Conservation (phyloP, 2,329 filamentous ascomycete species). For the Fusarium coffeatum region DNA sequence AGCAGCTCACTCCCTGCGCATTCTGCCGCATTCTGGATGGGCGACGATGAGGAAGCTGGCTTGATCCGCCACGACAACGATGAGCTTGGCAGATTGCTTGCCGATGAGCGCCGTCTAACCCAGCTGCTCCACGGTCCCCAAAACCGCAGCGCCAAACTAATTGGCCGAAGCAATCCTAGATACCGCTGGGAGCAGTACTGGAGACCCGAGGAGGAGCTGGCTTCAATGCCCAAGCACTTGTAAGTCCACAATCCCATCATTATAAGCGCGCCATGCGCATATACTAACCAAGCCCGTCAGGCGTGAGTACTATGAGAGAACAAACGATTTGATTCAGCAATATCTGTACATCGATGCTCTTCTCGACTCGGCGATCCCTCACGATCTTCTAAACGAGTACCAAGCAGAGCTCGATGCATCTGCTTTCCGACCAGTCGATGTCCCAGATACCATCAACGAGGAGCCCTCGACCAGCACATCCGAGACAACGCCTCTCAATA, state of each 20-base stretch:
- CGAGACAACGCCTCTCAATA: slow-evolving; percentile 47
- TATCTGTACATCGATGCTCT: slow-evolving; percentile 94
- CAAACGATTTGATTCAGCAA: slow-evolving; percentile 88
- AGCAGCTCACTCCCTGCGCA: slow-evolving; percentile 41
- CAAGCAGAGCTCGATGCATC: slow-evolving; percentile 68
- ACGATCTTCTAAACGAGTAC: slow-evolving; percentile 92
- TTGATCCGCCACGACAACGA: slow-evolving; percentile 54
- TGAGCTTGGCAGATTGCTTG: slow-evolving; percentile 57
- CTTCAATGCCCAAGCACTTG: slow-evolving; percentile 77
- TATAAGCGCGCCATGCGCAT: not conserved
- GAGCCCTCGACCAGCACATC: slow-evolving; percentile 59
- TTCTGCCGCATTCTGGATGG: slow-evolving; percentile 42
- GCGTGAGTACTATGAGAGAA: slow-evolving; percentile 87
- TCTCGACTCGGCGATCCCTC: slow-evolving; percentile 91
- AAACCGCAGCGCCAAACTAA: slow-evolving; percentile 85
- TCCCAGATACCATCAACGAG: slow-evolving; percentile 82
- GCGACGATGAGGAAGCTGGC: slow-evolving; percentile 51
- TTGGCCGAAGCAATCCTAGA: slow-evolving; percentile 86
- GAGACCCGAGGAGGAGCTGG: slow-evolving; percentile 81
- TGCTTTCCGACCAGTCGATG: slow-evolving; percentile 65
- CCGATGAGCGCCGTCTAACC: slow-evolving; percentile 69
- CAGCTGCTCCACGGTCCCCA: slow-evolving; percentile 73
- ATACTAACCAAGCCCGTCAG: slow-evolving; percentile 51
- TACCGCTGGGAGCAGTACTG: slow-evolving; percentile 91
- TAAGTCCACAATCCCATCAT: slow-evolving; percentile 49